Evolutionary conservation across 2,329 filamentous ascomycete genomes (phyloP), one percentile per base, ranked within the genome.

Genomic region (Aspergillus brunneoviolaceus): DNA sequence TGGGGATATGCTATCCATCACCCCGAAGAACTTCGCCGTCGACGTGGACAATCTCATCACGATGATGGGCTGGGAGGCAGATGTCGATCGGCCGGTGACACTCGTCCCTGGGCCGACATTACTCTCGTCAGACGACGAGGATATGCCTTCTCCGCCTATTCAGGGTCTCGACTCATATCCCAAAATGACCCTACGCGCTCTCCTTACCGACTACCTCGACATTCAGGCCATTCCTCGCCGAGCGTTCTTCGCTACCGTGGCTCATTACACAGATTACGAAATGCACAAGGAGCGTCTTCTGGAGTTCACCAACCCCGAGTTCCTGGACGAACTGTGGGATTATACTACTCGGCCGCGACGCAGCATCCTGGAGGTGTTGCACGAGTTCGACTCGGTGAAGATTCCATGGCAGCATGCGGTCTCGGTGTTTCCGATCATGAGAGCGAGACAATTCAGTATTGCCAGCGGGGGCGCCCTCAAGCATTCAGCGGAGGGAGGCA

Each of bases 391-490:
- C 48, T 89, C 86, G 0, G 89, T 98, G 57, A 88, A 88, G 63
- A 86, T 99, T 2, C 93, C 95, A 0, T 90, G 88, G 77, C 81
- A 89, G 58, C 86, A 88, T 52, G 82, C 89, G 1, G 82, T 90
- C 10, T 86, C 88, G 57, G 82, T 93, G 16, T 88, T 99, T 57
- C 95, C 95, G 0, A 70, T 88, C 3, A 88, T 98, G 51, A 87
- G 92, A n/a, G 89, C 88, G n/a, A 85, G 95, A 5, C 90, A 96
- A 68, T 99, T 96, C 73, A 97, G 93, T 74, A 93, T 98, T 62
- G 91, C 92, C 35, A 95, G 90, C 64, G 89, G 89, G 6, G 88
- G 87, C 58, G 65, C 74, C 65, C 63, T 81, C 55, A 81, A 80
- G 64, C 65, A 60, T 35, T 69, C 69, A 3, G 50, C 68, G 0